Conservation (phyloP, 2,329 filamentous ascomycete species). For the Calonectria fujianensis region DNA sequence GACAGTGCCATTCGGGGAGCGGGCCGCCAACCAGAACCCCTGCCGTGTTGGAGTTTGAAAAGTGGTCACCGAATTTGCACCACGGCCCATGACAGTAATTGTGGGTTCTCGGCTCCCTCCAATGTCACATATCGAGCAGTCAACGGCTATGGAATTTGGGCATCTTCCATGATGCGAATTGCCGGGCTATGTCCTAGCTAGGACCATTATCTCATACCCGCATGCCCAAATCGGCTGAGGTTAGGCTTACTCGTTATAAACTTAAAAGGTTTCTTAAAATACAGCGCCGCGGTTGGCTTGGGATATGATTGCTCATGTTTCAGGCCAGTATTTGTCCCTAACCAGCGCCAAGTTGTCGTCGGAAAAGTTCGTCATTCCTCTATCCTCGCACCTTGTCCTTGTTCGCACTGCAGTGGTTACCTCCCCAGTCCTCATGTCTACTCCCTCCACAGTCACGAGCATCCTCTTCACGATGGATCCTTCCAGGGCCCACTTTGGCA, state of each 20-base stretch:
- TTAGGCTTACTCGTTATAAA: neutral
- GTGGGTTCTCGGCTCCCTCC: neutral
- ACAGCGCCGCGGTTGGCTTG: neutral
- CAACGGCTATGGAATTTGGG: neutral
- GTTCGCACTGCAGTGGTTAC: conserved; percentile 34
- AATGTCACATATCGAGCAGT: neutral
- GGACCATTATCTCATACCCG: neutral
- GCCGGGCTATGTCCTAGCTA: neutral
- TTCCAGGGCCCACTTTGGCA: conserved; percentile 42
- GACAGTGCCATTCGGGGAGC: conserved; percentile 1
- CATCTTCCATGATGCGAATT: neutral
- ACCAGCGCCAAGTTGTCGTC: conserved; percentile 35
- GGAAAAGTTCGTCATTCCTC: conserved; percentile 41
- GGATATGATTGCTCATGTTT: neutral
- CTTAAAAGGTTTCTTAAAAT: neutral
- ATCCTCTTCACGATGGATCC: conserved; percentile 43
- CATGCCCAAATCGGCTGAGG: neutral
- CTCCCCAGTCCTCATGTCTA: conserved; percentile 38
- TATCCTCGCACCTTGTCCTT: conserved; percentile 42
- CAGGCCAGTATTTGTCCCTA: conserved; percentile 42
- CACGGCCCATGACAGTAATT: conserved; percentile 3
- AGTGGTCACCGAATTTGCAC: neutral
- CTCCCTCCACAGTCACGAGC: conserved; percentile 34
- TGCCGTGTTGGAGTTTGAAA: neutral
- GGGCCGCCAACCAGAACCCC: neutral